phyloP scores from a whole-genome alignment of 352 stramenopile species.

The Lagenidium giganteum region DNA sequence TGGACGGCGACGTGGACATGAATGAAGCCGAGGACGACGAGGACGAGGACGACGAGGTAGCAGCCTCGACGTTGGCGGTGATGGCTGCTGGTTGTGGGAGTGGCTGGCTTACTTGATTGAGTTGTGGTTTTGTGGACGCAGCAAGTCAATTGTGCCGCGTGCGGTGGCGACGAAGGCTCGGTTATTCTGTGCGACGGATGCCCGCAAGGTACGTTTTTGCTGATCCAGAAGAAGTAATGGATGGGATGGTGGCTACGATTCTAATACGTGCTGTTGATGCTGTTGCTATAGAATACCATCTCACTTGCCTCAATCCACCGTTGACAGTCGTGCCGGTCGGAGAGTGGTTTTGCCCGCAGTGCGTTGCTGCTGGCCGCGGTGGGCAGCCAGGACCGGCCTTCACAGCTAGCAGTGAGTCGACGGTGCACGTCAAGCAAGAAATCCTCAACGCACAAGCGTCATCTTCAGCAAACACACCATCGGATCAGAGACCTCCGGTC shows the following conservation, averaged over 20 bases:
- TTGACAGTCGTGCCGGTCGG: slow-evolving; percentile 33
- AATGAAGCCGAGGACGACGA: neutral
- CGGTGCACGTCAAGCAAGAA: neutral
- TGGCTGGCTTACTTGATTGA: neutral
- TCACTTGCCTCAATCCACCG: slow-evolving; percentile 50
- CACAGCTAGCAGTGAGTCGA: neutral
- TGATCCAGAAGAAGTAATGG: no score
- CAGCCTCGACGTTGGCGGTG: no score
- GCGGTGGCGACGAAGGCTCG: slow-evolving; percentile 18
- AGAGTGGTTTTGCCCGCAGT: slow-evolving; percentile 58
- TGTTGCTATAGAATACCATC: slow-evolving; percentile 37
- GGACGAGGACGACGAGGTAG: neutral
- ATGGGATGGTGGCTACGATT: no score
- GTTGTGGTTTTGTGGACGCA: slow-evolving; percentile 2
- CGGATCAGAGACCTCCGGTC: neutral
- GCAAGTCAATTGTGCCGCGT: slow-evolving; percentile 1
- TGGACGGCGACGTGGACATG: neutral
- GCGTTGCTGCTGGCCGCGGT: no score
- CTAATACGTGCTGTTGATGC: neutral
- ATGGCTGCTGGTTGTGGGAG: neutral
- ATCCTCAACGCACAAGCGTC: neutral
- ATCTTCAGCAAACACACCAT: neutral
- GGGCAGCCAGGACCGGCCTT: slow-evolving; percentile 5
- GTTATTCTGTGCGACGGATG: slow-evolving; percentile 55
- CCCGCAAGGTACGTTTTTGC: slow-evolving; percentile 26